Evolutionary conservation across 2,329 filamentous ascomycete species (phyloP).

Genomic region (Pestalotiopsis sp.): DNA sequence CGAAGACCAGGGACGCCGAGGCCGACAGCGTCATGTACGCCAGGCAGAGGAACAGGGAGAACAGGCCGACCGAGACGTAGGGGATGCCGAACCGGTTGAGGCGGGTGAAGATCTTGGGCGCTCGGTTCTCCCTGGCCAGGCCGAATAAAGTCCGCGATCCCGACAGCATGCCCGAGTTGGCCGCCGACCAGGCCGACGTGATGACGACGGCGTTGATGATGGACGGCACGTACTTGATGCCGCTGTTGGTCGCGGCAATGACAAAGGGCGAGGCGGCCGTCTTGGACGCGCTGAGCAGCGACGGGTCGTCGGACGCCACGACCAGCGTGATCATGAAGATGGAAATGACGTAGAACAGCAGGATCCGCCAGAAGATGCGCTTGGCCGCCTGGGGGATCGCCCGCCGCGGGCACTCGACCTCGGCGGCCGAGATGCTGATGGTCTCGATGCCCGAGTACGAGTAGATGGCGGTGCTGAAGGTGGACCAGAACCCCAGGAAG

Average conservation of each 20-base stretch:
- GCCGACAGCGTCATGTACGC: conserved; percentile 19
- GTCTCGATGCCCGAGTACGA: conserved; percentile 34
- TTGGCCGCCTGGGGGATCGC: conserved; percentile 36
- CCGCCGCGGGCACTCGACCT: conserved; percentile 38
- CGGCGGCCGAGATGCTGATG: conserved; percentile 40
- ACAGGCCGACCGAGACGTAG: conserved; percentile 24
- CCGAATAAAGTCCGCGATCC: conserved; percentile 50
- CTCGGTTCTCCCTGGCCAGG: conserved; percentile 50
- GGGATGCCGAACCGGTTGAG: conserved; percentile 50
- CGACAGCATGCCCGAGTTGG: conserved; percentile 48
- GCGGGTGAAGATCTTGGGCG: conserved; percentile 46
- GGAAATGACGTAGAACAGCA: conserved; percentile 18
- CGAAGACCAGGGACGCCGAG: conserved; percentile 26
- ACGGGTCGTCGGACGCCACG: conserved; percentile 8
- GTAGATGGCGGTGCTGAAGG: conserved; percentile 31
- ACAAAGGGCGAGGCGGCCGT: conserved; percentile 53
- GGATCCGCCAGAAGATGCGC: conserved; percentile 15
- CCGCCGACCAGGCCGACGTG: conserved; percentile 42
- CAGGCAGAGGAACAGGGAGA: conserved; percentile 12
- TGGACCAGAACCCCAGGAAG: conserved; percentile 41
- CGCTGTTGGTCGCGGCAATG: conserved; percentile 47
- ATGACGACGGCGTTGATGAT: conserved; percentile 43
- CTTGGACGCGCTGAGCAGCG: conserved; percentile 31
- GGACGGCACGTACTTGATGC: conserved; percentile 40
- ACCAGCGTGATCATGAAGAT: conserved; percentile 15